Conservation (phyloP, 2,329 filamentous ascomycete species). For the Thelonectria rubi region DNA sequence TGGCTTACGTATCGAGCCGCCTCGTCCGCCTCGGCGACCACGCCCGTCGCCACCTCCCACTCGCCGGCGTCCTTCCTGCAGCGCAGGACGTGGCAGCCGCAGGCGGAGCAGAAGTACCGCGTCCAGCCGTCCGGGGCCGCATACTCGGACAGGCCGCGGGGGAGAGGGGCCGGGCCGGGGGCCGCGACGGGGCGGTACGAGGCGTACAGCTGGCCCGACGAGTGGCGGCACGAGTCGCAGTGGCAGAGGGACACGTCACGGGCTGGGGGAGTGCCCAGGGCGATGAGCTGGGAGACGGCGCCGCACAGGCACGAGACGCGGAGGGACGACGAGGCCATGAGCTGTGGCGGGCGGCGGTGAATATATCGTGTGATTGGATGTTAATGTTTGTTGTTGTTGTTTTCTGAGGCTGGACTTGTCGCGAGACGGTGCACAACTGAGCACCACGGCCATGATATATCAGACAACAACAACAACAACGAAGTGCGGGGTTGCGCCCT, state of each 20-base stretch:
- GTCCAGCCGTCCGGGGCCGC: constrained; percentile 19
- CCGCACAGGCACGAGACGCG: constrained; percentile 26
- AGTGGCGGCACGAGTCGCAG: constrained; percentile 44
- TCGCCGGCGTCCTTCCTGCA: background rate
- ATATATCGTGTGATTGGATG: background rate
- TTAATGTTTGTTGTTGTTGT: too few relatives aligned
- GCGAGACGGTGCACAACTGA: too few relatives aligned
- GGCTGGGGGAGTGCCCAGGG: background rate
- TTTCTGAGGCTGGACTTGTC: too few relatives aligned
- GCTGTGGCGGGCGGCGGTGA: background rate
- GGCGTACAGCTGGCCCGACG: constrained; percentile 49
- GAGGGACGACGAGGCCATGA: constrained; percentile 10
- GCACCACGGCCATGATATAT: background rate
- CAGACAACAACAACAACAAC: too few relatives aligned
- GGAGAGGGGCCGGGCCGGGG: constrained; percentile 9
- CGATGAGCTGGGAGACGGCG: constrained; percentile 19
- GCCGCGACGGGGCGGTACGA: constrained; percentile 48
- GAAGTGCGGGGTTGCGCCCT: background rate
- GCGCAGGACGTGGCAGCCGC: constrained; percentile 55
- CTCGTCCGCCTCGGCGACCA: constrained; percentile 32
- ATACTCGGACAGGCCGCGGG: constrained; percentile 26
- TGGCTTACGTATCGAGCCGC: constrained; percentile 1
- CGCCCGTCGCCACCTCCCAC: constrained; percentile 53
- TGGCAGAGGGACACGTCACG: constrained; percentile 44
- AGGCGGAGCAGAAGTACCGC: constrained; percentile 52